These are phyloP conservation scores for Tetrapisispora iriomotensis DNA, from an alignment of 805 yeast species.

Conservation along the genomic window DNA sequence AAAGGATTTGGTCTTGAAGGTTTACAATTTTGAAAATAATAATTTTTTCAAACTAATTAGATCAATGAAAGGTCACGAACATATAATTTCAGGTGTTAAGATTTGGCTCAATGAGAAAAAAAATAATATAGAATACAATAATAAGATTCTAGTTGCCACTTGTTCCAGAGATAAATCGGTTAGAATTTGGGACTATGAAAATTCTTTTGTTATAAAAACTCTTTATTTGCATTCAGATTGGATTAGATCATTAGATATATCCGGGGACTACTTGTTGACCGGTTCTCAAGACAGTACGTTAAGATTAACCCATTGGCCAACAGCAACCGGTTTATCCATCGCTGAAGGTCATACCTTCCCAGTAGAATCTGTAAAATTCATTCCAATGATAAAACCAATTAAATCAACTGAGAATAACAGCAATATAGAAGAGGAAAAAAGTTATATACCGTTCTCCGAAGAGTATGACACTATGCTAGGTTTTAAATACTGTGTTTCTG, in stretches of 20 bases:
- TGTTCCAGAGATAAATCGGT: constrained; percentile 56
- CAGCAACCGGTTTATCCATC: constrained; percentile 58
- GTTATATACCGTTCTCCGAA: constrained; percentile 4
- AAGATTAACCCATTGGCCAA: constrained; percentile 52
- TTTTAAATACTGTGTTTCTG: constrained; percentile 64
- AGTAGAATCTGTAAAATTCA: constrained; percentile 59
- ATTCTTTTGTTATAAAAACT: constrained; percentile 58
- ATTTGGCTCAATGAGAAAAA: constrained; percentile 28
- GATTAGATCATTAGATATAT: constrained; percentile 59
- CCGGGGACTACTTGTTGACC: constrained; percentile 53
- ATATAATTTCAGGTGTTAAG: constrained; percentile 58
- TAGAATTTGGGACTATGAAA: constrained; percentile 54
- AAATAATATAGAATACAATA: constrained; percentile 29
- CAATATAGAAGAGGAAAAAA: background rate
- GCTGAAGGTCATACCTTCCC: constrained; percentile 78
- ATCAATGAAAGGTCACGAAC: constrained; percentile 78
- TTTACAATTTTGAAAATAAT: constrained; percentile 34
- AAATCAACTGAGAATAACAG: constrained; percentile 20
- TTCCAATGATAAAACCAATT: constrained; percentile 41
- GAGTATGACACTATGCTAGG: constrained; percentile 35
- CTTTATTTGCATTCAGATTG: constrained; percentile 81
- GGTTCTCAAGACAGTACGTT: constrained; percentile 74
- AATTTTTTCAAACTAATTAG: constrained; percentile 42
- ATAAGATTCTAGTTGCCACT: constrained; percentile 35
- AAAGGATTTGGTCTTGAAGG: constrained; percentile 46